Evolutionary conservation across 2,329 filamentous ascomycete genomes (phyloP).

Genomic region (Dothistroma pini): DNA sequence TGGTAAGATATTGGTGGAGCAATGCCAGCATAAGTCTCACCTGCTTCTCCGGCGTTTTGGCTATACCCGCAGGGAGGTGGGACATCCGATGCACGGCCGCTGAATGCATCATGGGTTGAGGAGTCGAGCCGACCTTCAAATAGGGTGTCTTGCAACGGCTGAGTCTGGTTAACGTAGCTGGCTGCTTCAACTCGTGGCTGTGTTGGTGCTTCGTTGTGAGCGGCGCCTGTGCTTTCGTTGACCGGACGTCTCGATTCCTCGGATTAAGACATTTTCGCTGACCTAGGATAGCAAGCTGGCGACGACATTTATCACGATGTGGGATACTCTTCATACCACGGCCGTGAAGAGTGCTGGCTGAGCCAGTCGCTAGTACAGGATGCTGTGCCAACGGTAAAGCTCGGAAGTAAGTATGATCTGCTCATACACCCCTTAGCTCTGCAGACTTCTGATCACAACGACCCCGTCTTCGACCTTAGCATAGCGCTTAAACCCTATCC

Average conservation of each 20-base stretch:
- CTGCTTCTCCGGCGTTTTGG: background rate
- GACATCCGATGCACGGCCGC: too few species aligned
- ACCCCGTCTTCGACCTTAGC: background rate
- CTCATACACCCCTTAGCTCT: background rate
- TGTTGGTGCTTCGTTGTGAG: background rate
- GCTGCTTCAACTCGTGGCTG: background rate
- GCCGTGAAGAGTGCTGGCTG: background rate
- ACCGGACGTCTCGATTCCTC: background rate
- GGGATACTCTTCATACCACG: background rate
- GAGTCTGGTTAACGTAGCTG: background rate
- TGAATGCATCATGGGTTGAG: too few species aligned
- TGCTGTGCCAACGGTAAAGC: background rate
- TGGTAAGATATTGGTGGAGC: conserved; percentile 1
- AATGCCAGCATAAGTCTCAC: background rate
- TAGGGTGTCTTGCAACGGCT: background rate
- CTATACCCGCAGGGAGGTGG: background rate
- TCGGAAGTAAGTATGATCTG: background rate
- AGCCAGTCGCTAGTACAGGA: background rate
- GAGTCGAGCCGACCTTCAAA: background rate
- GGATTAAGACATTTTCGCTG: background rate
- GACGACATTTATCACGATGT: background rate
- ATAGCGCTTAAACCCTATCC: conserved; percentile 4
- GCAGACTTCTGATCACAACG: background rate
- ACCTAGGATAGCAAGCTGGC: background rate
- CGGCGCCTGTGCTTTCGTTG: background rate